Base-by-base conservation (phyloP, 352 stramenopile species). In the Thalassiosira livingstoniorum region DNA sequence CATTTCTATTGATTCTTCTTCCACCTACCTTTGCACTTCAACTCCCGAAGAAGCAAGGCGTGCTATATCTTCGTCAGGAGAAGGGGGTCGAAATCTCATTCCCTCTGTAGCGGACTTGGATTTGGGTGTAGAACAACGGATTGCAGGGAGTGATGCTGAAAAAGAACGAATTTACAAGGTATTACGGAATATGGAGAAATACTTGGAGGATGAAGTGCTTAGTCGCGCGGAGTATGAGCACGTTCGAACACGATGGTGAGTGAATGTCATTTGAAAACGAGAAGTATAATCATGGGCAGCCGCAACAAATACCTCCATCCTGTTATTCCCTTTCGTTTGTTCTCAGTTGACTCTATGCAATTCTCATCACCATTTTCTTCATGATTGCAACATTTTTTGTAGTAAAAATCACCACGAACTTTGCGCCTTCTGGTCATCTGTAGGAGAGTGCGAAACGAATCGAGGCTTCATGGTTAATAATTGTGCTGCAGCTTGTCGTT, bases 371-470 rank as follows among this genome's bases (percentile, higher is more conserved):
- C 21, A 11, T 34, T 25, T 27, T 69, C 34, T 67, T 23, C 55
- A n/a, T 78, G 32, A 72, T 15, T 60, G 39, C 10, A 61, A 27
- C 54, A 54, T 0, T 25, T 75, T 80, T 66, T 47, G 29, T 57
- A 85, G 78, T 62, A 78, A 78, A 63, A 87, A 87, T 71, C 42
- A 80, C 5, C 80, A 87, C 51, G 80, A 87, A 29, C 51, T 87
- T 31, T 87, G 80, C 54, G 74, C 74, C 2, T 86, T 86, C 27
- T 85, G 66, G 71, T 64, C 72, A 0, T 80, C 72, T 3, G 61
- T 88, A 27, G 85, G 85, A 25, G 89, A 93, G 77, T 92, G 89
- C 67, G 86, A 92, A 78, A 82, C 76, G 1, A 92, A 94, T 69
- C 42, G 87, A 62, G 34, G 47, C 25, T 92, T 94, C 66, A 92